Evolutionary conservation across 768 basidiomycete species (phyloP).

Genomic region (Hypholoma sublateritium): DNA sequence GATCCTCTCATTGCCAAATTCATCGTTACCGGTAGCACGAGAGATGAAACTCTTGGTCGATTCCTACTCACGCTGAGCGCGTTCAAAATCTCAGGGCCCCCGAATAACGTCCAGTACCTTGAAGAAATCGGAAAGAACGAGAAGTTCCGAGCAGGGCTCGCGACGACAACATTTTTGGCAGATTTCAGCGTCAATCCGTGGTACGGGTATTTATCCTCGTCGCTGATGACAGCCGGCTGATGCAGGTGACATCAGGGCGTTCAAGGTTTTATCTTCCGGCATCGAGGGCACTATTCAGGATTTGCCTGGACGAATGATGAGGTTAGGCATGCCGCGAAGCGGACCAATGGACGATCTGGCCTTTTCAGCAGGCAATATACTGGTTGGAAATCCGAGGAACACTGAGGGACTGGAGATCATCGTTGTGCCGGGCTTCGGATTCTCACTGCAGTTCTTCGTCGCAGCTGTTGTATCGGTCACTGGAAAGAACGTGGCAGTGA

Average conservation of each 20-base stretch:
- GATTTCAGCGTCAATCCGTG: conserved; percentile 39
- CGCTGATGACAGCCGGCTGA: neutral
- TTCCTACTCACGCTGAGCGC: conserved; percentile 37
- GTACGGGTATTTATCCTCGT: conserved; percentile 24
- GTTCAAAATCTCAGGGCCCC: conserved; percentile 52
- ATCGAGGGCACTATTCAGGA: conserved; percentile 61
- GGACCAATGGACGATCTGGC: conserved; percentile 67
- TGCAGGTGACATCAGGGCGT: conserved; percentile 28
- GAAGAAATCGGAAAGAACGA: conserved; percentile 39
- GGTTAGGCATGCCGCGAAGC: conserved; percentile 59
- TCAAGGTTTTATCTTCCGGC: conserved; percentile 55
- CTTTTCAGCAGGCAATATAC: conserved; percentile 53
- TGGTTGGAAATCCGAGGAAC: conserved; percentile 51
- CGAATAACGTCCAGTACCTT: conserved; percentile 59
- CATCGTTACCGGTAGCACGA: conserved; percentile 46
- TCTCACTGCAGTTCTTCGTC: conserved; percentile 50
- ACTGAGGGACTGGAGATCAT: conserved; percentile 60
- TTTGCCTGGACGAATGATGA: conserved; percentile 49
- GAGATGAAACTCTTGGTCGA: conserved; percentile 44
- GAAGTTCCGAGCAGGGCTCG: conserved; percentile 39
- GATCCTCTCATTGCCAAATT: conserved; percentile 64
- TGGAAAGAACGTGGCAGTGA: conserved; percentile 45
- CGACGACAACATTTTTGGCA: conserved; percentile 51
- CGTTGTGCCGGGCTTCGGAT: conserved; percentile 40
- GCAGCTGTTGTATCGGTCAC: conserved; percentile 53